These are phyloP conservation scores for Zanthoxylum bungeanum DNA, from an alignment of 345 rosid genomes.

Conservation along the genomic window DNA sequence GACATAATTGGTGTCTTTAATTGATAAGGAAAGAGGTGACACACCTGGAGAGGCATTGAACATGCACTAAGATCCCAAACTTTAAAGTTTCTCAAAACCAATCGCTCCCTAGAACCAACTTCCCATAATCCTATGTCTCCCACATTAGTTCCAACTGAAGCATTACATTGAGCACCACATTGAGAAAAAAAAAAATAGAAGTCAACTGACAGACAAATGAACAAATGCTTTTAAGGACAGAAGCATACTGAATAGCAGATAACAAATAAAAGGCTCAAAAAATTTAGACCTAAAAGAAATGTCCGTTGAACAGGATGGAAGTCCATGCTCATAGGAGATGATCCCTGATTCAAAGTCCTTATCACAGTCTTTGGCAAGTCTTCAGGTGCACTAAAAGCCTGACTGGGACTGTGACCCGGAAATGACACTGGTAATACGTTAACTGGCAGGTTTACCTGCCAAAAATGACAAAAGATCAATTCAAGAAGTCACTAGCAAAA, in stretches of 20 bases:
- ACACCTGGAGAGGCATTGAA: constrained; percentile 86
- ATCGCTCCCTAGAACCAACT: constrained; percentile 76
- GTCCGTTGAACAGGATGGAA: constrained; percentile 90
- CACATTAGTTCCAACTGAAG: constrained; percentile 90
- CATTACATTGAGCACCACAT: constrained; percentile 18
- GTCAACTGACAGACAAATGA: constrained; percentile 16
- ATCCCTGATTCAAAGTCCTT: constrained; percentile 79
- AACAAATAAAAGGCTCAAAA: constrained; percentile 5
- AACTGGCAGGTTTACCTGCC: constrained; percentile 81
- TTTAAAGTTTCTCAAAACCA: constrained; percentile 77
- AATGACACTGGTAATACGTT: constrained; percentile 81
- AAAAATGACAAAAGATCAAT: constrained; percentile 1
- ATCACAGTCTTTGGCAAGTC: constrained; percentile 79
- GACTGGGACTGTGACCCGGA: constrained; percentile 84
- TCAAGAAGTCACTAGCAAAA: constrained; percentile 2
- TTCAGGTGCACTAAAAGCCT: constrained; percentile 67
- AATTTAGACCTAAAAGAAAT: constrained; percentile 68
- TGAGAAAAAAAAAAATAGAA: constrained; percentile 7
- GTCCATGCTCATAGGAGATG: constrained; percentile 98
- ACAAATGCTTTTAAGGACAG: neutral
- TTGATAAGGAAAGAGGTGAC: constrained; percentile 13
- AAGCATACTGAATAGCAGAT: neutral
- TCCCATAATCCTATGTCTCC: constrained; percentile 97
- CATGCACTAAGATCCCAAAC: constrained; percentile 87
- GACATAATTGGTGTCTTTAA: constrained; percentile 4